Evolutionary conservation across 441 rosid genomes (phyloP), one percentile per base, ranked within the genome.

Genomic region (Biscutella auriculata): DNA sequence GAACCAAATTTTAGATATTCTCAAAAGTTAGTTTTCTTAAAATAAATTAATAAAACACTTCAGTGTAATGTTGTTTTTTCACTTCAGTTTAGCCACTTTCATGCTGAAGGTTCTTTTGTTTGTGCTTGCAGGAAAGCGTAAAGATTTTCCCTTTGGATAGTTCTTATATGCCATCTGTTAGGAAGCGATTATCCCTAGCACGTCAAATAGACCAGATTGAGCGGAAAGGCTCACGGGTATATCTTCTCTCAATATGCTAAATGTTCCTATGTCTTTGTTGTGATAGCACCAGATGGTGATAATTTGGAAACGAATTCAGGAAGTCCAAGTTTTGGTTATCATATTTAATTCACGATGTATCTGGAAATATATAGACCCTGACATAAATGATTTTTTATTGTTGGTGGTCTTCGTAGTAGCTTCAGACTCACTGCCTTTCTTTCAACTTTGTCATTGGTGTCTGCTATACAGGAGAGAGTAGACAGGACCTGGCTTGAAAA

Each of bases 121-220:
- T 32, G 48, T 32, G 58, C 56, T 15, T 26, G 27, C 93, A 93
- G 97, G 95, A 87, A 69, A 82, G 80, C 55, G 83, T 89, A 49
- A 83, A 75, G 57, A 64, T 77, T 60, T 93, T 93, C 80, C 99
- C 99, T 44, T 56, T 93, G 36, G 97, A 85, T 66, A 82, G 63
- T 66, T 79, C 95, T n/a, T 87, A 87, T 79, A 76, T 93, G 87
- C 86, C 85, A 16, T 95, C 83, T 74, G 89, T 93, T 74, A 78
- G 69, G 84, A 87, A 80, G 62, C 79, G 91, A 21, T 23, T 93
- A 58, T 93, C 95, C 71, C 83, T 87, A 66, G 97, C 97, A 26
- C 87, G 93, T 57, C 99, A 93, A 74, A 87, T 93, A 15, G 93
- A 85, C 76, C 78, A 87, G 55, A 85, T 87, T 55, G 67, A 63